These are phyloP conservation scores for Metschnikowia lachancei DNA, from an alignment of 805 yeast species.

Conservation along the genomic window DNA sequence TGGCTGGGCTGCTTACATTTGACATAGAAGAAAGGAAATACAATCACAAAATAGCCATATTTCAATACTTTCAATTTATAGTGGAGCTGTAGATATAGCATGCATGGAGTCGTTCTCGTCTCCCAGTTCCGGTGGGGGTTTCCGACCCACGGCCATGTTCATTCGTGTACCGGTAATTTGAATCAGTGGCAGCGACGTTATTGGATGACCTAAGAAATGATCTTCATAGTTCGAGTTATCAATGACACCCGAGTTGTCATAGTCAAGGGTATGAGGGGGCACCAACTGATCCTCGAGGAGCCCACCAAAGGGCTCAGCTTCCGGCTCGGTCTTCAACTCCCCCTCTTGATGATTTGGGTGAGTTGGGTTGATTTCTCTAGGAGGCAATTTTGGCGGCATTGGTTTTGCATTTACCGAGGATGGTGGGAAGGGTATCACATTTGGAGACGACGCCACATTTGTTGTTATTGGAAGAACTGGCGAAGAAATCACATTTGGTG, in stretches of 20 bases:
- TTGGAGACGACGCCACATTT: no score
- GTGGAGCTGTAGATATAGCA: conserved; percentile 7
- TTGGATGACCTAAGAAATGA: background rate
- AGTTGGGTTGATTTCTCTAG: conserved; percentile 2
- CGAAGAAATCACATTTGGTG: no score
- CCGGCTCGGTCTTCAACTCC: background rate
- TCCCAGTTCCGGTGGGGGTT: conserved; percentile 4
- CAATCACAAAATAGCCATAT: background rate
- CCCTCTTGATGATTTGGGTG: background rate
- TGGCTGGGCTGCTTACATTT: conserved; percentile 68
- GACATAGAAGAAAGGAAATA: background rate
- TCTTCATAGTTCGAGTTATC: background rate
- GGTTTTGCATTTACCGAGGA: background rate
- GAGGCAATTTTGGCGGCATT: conserved; percentile 8
- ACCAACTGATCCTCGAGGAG: background rate
- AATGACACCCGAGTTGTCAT: background rate
- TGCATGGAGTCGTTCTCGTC: conserved; percentile 1
- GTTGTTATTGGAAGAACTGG: no score
- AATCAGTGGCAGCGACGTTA: background rate
- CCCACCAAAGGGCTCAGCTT: background rate
- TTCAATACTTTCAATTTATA: background rate
- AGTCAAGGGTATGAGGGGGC: background rate
- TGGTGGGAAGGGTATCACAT: no score
- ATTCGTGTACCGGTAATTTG: background rate
- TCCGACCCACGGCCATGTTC: conserved; percentile 1